Evolutionary conservation across 805 yeast species (phyloP), one percentile per base, ranked within the genome.

Genomic region (Suhomyces canberraensis): DNA sequence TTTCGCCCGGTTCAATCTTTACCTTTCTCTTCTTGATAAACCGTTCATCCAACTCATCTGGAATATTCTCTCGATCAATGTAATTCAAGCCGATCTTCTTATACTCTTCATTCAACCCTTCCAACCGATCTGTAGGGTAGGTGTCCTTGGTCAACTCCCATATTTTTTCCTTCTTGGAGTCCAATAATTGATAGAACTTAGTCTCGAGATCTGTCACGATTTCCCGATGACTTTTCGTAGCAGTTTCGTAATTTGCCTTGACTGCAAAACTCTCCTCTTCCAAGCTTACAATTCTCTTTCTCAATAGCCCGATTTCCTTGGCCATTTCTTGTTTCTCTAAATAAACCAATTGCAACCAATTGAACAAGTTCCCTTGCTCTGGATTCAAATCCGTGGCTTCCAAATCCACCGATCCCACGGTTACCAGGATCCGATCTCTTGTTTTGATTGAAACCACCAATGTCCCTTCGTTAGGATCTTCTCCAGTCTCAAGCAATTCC

Each of bases 151-250:
- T 34, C 22, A 65, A 53, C 25, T 56, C 48, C 52, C 60, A 46
- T 13, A 61, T 63, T 38, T 42, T 53, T 27, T 49, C 53, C 39
- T 63, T 63, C 38, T 63, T 63, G 9, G 56, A 35, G 40, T 57
- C 54, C 16, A 62, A 47, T 9, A 60, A 41, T 29, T 46, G 49
- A 22, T 53, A 51, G 33, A 60, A 60, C 39, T 57, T 56, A 35
- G 35, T 39, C 36, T 59, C 56, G 11, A 59, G 30, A 38, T 59
- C 61, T 8, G 49, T 41, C 8, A 56, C 39, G 4, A 58, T 49
- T 25, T 26, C 26, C 14, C 44, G 38, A 31, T 50, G 51, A 11
- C 55, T 51, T 14, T 17, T 31, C 19, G 40, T 44, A 17, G 45
- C 39, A 6, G 25, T 28, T 14, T 46, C 47, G 21, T 40, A 42